Conservation (phyloP, 495 filamentous ascomycete genomes). For the Talaromyces trachyspermus region DNA sequence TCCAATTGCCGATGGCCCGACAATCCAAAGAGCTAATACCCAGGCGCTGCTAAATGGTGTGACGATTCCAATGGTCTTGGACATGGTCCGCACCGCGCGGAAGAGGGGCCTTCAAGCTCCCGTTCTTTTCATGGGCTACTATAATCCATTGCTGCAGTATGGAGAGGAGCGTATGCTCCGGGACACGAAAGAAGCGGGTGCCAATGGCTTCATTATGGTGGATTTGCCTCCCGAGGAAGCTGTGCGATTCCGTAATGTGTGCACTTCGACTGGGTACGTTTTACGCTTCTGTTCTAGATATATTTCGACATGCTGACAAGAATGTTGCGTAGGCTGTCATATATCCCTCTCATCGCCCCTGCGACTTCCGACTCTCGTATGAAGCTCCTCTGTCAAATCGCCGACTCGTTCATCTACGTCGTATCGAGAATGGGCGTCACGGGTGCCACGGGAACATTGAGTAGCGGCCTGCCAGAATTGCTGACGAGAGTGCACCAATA, state of each 20-base stretch:
- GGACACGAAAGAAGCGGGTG: constrained; percentile 78
- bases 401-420: constrained; percentile 98
- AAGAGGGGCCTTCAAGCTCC: constrained; percentile 68
- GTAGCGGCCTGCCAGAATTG: constrained; percentile 69
- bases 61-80: constrained; percentile 65
- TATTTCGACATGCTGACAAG: neutral
- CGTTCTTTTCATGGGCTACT: constrained; percentile 96
- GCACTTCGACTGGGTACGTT: constrained; percentile 63
- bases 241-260: constrained; percentile 79
- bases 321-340: constrained; percentile 58
- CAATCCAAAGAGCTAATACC: constrained; percentile 87
- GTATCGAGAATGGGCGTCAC: constrained; percentile 97
- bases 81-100: constrained; percentile 73
- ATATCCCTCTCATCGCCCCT: constrained; percentile 91
- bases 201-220: constrained; percentile 97
- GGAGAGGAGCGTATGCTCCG: constrained; percentile 82
- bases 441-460: constrained; percentile 77
- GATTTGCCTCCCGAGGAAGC: constrained; percentile 97
- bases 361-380: constrained; percentile 87
- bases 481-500: constrained; percentile 81
- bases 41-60: constrained; percentile 85
- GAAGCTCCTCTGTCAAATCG: constrained; percentile 92
- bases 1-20: constrained; percentile 91
- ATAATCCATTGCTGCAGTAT: constrained; percentile 88
- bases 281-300: neutral